Conservation (phyloP, 371 early-diverging fungal genomes). For the Circinella minor region DNA sequence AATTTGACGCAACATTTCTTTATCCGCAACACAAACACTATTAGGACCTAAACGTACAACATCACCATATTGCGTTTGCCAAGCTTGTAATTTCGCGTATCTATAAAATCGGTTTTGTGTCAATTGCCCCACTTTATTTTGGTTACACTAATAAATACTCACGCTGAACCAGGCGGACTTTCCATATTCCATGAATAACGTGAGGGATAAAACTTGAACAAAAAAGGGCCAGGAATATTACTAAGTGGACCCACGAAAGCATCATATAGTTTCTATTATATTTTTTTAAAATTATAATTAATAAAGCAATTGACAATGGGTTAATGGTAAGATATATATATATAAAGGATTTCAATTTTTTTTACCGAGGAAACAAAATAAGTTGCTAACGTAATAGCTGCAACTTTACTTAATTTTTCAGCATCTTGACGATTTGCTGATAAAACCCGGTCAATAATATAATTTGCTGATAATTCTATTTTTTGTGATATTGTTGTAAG, state of each 20-base stretch:
- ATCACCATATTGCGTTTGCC: slow-evolving; percentile 28
- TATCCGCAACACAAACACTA: slow-evolving; percentile 25
- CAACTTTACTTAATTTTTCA: slow-evolving; percentile 4
- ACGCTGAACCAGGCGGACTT: slow-evolving; percentile 32
- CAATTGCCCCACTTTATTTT: neutral
- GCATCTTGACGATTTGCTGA: neutral
- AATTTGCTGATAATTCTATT: neutral
- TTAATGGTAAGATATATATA: neutral
- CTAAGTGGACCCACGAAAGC: slow-evolving; percentile 38
- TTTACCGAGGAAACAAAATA: slow-evolving; percentile 6
- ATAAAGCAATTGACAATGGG: neutral
- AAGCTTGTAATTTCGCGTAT: slow-evolving; percentile 8
- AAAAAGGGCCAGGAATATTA: slow-evolving; percentile 36
- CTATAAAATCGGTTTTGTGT: neutral
- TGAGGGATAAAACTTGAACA: slow-evolving; percentile 20
- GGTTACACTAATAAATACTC: slow-evolving; percentile 1
- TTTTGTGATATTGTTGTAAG: neutral
- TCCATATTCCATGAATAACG: slow-evolving; percentile 18
- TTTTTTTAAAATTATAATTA: neutral
- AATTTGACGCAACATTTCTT: slow-evolving; percentile 33
- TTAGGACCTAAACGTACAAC: slow-evolving; percentile 24
- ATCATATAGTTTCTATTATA: slow-evolving; percentile 32
- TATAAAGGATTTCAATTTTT: neutral
- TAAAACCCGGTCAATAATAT: neutral
- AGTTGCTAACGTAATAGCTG: slow-evolving; percentile 1